phyloP scores from a whole-genome alignment of 257 asterid species.

The Thymus mandschuricus region DNA sequence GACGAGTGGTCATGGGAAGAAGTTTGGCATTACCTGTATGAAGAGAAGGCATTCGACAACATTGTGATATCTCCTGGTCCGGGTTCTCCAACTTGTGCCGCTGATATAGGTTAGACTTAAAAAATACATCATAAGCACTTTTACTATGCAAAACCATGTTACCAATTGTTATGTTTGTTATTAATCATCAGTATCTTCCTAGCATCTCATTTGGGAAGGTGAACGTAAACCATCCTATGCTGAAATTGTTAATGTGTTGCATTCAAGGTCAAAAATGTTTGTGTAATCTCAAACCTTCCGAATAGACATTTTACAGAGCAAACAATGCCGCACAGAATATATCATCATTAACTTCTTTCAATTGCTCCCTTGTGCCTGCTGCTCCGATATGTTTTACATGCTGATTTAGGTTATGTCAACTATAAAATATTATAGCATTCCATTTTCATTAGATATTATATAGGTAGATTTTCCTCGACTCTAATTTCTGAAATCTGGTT shows the following conservation, averaged over 20 bases:
- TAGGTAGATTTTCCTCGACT: conserved; percentile 23
- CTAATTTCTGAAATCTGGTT: conserved; percentile 25
- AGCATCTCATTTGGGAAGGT: background rate
- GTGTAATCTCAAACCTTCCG: background rate
- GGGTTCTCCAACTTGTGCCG: conserved; percentile 88
- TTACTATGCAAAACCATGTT: background rate
- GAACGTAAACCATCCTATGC: conserved; percentile 2
- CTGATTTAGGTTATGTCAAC: background rate
- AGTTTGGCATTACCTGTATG: conserved; percentile 65
- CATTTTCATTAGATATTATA: conserved; percentile 16
- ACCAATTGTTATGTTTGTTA: background rate
- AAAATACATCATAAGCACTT: conserved; percentile 6
- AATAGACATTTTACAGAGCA: background rate
- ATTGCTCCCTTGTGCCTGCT: background rate
- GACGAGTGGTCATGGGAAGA: conserved; percentile 99
- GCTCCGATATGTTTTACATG: background rate
- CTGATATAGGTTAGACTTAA: conserved; percentile 74
- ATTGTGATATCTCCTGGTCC: conserved; percentile 99
- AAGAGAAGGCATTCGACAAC: conserved; percentile 84
- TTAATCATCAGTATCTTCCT: background rate
- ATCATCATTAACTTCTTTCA: background rate
- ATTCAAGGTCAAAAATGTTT: background rate
- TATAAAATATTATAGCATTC: background rate
- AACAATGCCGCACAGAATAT: conserved; percentile 12
- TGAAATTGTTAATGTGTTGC: background rate